Evolutionary conservation across 1,284 basidiomycete genomes (phyloP), one percentile per base, ranked within the genome.

Genomic region (Trichosporon faecale): DNA sequence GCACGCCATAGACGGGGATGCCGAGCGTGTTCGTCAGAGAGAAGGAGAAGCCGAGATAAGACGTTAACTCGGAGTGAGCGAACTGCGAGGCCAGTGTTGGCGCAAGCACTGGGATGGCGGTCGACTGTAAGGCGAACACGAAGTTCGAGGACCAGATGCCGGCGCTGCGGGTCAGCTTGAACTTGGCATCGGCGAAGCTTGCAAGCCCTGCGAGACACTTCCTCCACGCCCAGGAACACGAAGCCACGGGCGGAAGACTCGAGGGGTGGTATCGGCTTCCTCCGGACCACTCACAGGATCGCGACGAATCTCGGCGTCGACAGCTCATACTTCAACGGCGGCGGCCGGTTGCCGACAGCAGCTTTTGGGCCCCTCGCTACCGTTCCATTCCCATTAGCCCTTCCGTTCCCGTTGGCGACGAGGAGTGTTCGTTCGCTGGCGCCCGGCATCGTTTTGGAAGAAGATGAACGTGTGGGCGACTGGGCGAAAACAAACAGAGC

Each of bases 1-100:
- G 73, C 9, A 83, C 80, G 16, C 83, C 83, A 69, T 82, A 84
- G 0, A 84, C 70, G 0, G 83, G 83, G n/a, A 83, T 84, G 21
- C 79, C 79, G 31, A 79, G 82, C 6, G 82, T 82, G 69, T 78
- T 82, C 37, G 77, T 75, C 25, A 84, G 66, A 0, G 78, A 76
- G 65, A 82, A 83, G 14, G 79, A 76, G n/a, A 77, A 79, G 44
- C 82, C 82, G 21, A 84, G 72, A 70, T 82, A 84, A 2, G 78
- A 75, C 2, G 79, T 76, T 21, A 84, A 72, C 68, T 84, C 83
- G 46, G 81, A 79, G 74, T 81, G 83, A 2, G 78, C 66, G 70
- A 83, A 83, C 66, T 55, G 49, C 14, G 71, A 69, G 1, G 73
- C 69, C 25, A 78, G 74, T 1, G 73, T 67, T 0, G 80, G 80